These are phyloP conservation scores for Starmerella floricola DNA, from an alignment of 805 yeast genomes.

Conservation along the genomic window DNA sequence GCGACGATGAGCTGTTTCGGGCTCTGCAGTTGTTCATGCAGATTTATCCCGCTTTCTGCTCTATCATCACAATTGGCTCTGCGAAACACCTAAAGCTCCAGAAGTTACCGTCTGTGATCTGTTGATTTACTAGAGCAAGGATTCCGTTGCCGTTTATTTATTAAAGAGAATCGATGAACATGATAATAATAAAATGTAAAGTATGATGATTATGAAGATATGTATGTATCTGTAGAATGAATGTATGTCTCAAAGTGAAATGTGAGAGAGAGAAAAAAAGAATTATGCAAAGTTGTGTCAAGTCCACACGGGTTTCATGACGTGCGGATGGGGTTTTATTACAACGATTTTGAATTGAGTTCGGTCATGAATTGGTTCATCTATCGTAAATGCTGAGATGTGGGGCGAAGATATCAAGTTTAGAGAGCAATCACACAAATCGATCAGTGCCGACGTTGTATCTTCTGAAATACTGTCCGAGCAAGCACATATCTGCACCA, in stretches of 20 bases:
- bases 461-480: constrained; percentile 20
- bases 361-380: too few relatives aligned
- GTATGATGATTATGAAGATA: too few relatives aligned
- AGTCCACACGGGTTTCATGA: too few relatives aligned
- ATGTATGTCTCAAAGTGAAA: too few relatives aligned
- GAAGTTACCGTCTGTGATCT: not conserved
- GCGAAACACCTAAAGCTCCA: constrained; percentile 20
- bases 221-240: too few relatives aligned
- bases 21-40: constrained; percentile 21
- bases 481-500: constrained; percentile 13
- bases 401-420: not conserved
- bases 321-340: too few relatives aligned
- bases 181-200: not conserved
- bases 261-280: not conserved
- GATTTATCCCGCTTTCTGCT: constrained; percentile 23
- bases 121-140: not conserved
- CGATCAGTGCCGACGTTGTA: constrained; percentile 10
- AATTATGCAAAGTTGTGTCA: not conserved
- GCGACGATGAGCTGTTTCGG: constrained; percentile 20
- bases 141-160: not conserved
- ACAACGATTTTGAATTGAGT: too few relatives aligned
- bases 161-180: not conserved
- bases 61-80: constrained; percentile 21
- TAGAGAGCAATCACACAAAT: constrained; percentile 3
- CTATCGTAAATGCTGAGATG: not conserved